Conservation (phyloP, 2,329 filamentous ascomycete species). For the Capronia epimyces region DNA sequence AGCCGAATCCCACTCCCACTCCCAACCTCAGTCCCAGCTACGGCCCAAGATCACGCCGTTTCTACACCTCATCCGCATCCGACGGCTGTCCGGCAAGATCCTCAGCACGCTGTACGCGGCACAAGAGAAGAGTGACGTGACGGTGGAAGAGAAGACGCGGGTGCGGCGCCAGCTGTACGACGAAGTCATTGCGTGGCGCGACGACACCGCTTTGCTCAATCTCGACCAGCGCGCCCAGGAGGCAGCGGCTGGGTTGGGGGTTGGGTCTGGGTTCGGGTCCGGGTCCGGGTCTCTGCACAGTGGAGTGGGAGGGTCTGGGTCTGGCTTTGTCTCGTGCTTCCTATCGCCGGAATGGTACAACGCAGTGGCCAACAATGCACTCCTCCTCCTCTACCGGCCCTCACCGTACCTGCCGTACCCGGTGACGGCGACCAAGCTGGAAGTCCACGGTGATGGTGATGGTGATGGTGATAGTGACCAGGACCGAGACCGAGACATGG, state of each 20-base stretch:
- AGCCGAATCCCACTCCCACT: too few relatives aligned
- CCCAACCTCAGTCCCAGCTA: background rate
- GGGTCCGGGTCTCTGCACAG: too few relatives aligned
- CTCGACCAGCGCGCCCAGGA: conserved; percentile 32
- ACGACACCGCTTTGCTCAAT: background rate
- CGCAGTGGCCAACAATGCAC: conserved; percentile 41
- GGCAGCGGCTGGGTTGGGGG: too few relatives aligned
- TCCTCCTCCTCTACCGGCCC: conserved; percentile 42
- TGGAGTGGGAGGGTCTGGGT: too few relatives aligned
- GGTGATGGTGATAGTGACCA: too few relatives aligned
- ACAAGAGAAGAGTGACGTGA: background rate
- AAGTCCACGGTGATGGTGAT: background rate
- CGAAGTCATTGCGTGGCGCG: conserved; percentile 4
- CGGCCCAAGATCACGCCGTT: background rate
- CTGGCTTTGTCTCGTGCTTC: conserved; percentile 29
- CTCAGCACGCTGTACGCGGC: conserved; percentile 3
- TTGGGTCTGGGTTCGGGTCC: too few relatives aligned
- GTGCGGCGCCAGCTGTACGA: background rate
- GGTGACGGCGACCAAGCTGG: background rate
- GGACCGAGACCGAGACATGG: too few relatives aligned
- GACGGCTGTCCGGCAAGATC: conserved; percentile 6
- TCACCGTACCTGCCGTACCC: conserved; percentile 31
- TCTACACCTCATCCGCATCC: background rate
- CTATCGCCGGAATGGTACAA: conserved; percentile 41
- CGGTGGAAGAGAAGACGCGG: background rate